A percentile compares a stretch with the other conserved stretches of the same genome.
These are phyloP conservation scores for Scutellaria baicalensis DNA, from an alignment of 257 asterid species.

Conservation along the genomic window DNA sequence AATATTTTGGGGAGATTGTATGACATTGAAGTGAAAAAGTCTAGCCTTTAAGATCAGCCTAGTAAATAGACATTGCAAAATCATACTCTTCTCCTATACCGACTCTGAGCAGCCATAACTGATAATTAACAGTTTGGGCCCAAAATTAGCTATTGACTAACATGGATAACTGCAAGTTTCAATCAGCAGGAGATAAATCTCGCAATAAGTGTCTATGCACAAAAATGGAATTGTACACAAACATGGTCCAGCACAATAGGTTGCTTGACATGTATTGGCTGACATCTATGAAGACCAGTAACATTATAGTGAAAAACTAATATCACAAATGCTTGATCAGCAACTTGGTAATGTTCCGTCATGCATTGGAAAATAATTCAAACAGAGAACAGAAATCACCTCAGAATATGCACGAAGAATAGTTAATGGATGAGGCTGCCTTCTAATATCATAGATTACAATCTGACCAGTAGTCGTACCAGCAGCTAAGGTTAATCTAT, in stretches of 20 bases:
- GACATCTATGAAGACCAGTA: neutral
- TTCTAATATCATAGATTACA: constrained; percentile 82
- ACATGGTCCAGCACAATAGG: neutral
- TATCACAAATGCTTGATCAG: neutral
- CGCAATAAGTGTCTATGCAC: neutral
- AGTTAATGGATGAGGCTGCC: constrained; percentile 79
- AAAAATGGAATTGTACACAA: neutral
- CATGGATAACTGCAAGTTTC: neutral
- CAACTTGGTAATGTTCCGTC: neutral
- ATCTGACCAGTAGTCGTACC: constrained; percentile 88
- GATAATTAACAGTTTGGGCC: neutral
- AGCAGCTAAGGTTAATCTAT: constrained; percentile 79
- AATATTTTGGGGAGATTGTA: neutral
- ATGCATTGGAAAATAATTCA: neutral
- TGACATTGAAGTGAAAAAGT: neutral
- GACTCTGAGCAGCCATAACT: neutral
- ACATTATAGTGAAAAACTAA: neutral
- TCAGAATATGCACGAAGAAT: constrained; percentile 75
- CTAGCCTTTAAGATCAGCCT: neutral
- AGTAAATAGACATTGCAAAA: neutral
- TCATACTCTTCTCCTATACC: neutral
- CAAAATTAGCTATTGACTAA: neutral
- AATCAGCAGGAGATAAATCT: neutral
- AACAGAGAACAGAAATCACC: constrained; percentile 26
- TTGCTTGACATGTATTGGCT: neutral